Percentiles rank a stretch among this genome's conserved stretches.
phyloP scores from a whole-genome alignment of 2,329 filamentous ascomycete species.

The Xylaria digitata region DNA sequence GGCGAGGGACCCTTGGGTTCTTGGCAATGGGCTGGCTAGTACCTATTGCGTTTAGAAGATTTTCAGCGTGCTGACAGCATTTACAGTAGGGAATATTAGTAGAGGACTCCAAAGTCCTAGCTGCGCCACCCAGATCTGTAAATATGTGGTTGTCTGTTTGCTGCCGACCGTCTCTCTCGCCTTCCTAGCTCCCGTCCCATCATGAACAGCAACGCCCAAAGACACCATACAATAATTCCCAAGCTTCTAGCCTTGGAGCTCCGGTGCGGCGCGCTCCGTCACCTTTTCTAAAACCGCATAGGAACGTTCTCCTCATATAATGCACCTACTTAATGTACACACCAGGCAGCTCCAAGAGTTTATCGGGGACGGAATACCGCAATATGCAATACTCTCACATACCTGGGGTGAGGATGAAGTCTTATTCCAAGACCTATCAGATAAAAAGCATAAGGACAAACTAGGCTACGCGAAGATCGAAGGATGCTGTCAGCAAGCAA shows the following conservation, averaged over 20 bases:
- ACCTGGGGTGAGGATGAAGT: slow-evolving; percentile 25
- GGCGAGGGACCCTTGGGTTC: no score
- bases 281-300: neutral
- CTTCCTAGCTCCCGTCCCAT: neutral
- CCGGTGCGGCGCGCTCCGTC: neutral
- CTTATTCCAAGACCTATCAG: slow-evolving; percentile 19
- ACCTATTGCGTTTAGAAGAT: no score
- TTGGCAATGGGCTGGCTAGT: no score
- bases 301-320: neutral
- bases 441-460: neutral
- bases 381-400: slow-evolving; percentile 28
- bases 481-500: slow-evolving; percentile 21
- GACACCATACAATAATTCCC: neutral
- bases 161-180: neutral
- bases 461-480: slow-evolving; percentile 22
- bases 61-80: no score
- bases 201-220: neutral
- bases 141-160: no score
- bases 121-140: no score
- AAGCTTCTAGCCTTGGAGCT: neutral
- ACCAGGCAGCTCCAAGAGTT: slow-evolving; percentile 28
- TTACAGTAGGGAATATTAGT: no score
- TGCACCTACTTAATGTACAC: slow-evolving; percentile 27
- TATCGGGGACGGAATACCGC: neutral
- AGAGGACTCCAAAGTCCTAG: no score